Conservation (phyloP, 2,329 filamentous ascomycete species). For the Bipolaris oryzae region DNA sequence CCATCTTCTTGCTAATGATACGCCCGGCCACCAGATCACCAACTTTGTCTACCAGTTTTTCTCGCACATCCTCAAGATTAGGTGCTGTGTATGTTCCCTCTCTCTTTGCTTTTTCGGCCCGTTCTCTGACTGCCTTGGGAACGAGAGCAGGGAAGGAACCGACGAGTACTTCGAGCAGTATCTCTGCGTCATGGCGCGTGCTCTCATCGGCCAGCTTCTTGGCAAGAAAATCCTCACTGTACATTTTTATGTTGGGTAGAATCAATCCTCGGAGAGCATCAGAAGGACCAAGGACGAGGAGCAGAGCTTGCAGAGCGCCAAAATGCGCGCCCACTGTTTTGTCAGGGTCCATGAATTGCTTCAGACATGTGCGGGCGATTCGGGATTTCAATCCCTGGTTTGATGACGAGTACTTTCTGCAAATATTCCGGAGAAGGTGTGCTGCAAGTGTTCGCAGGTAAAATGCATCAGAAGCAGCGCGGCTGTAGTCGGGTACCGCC, state of each 20-base stretch:
- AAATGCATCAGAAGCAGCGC: slow-evolving; percentile 64
- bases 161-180: slow-evolving; percentile 64
- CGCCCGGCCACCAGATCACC: slow-evolving; percentile 46
- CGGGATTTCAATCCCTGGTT: slow-evolving; percentile 85
- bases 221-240: slow-evolving; percentile 63
- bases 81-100: slow-evolving; percentile 48
- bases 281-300: slow-evolving; percentile 74
- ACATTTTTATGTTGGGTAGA: slow-evolving; percentile 69
- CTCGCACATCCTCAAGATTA: slow-evolving; percentile 49
- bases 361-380: slow-evolving; percentile 89
- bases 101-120: slow-evolving; percentile 47
- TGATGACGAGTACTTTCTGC: slow-evolving; percentile 77
- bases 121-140: slow-evolving; percentile 6
- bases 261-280: slow-evolving; percentile 67
- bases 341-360: slow-evolving; percentile 85
- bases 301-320: slow-evolving; percentile 81
- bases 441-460: slow-evolving; percentile 83
- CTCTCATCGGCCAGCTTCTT: slow-evolving; percentile 58
- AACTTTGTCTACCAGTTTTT: slow-evolving; percentile 51
- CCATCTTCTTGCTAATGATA: slow-evolving; percentile 44
- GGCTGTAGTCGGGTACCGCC: slow-evolving; percentile 28
- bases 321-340: slow-evolving; percentile 86
- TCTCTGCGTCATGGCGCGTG: slow-evolving; percentile 64
- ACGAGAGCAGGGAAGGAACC: slow-evolving; percentile 59
- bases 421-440: slow-evolving; percentile 78